Base-by-base conservation (phyloP, 805 yeast genomes). In the Yarrowia porcina region DNA sequence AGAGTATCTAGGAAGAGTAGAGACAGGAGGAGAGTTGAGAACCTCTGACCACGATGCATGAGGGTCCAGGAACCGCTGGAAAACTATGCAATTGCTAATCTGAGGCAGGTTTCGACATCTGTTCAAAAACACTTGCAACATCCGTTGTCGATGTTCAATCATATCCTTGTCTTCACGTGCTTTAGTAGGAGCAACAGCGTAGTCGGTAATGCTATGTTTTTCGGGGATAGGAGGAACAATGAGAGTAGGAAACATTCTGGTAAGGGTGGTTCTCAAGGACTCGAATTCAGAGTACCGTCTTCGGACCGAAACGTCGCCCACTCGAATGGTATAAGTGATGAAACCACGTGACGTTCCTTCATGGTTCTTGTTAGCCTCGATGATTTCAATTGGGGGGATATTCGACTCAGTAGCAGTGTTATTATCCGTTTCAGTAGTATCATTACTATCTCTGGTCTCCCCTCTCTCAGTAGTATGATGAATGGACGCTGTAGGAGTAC, bases 211-310 rank as follows among this genome's bases (percentile, higher is more conserved):
- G 15, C 89, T 80, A 72, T 88, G 93, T 72, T 89, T 89, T 73
- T 86, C 88, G 0, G 99, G 99, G 10, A 94, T 93, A 0, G 98
- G 97, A 7, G 99, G 99, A 5, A 94, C 83, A 3, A 94, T 82
- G 4, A 85, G 72, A 3, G 94, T 84, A 3, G 99, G 97, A 66
- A 88, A 87, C 38, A 89, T 75, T 67, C 87, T 84, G 3, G 85
- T 78, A 21, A 94, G 77, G 4, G 88, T 81, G 41, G 83, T 86
- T 65, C 97, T 79, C 47, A 94, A 79, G 56, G 89, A 83, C 70
- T 90, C 97, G 72, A 94, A 94, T 72, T 94, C 99, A 33, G 96
- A 88, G 72, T 94, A 94, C 47, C 98, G 79, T 69, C 99, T 79
- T 52, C 92, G 83, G 5, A 90, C 92, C 15, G 80, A 77, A 32